phyloP scores from a whole-genome alignment of 1,284 basidiomycete species.

The Ustilago cynodontis region DNA sequence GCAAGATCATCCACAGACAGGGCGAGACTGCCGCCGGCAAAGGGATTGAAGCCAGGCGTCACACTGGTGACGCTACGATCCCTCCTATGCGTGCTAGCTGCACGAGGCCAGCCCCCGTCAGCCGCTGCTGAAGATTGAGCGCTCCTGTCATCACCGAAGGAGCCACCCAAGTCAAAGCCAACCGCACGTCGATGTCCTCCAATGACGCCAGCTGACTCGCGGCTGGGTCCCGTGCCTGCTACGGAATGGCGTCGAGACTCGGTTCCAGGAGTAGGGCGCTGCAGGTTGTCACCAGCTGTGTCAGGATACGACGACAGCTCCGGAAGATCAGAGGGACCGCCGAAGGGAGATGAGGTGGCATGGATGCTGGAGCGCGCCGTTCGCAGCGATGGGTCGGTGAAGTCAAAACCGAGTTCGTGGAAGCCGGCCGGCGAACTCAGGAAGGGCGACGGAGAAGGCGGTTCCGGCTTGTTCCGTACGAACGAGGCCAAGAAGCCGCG shows the following conservation, averaged over 20 bases:
- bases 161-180: constrained; percentile 48
- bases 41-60: constrained; percentile 35
- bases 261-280: constrained; percentile 23
- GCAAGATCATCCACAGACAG: constrained; percentile 59
- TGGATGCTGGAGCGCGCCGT: constrained; percentile 22
- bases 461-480: constrained; percentile 33
- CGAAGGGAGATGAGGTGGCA: constrained; percentile 33
- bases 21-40: constrained; percentile 53
- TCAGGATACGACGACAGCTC: constrained; percentile 38
- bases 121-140: neutral
- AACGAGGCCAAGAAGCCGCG: constrained; percentile 42
- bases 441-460: constrained; percentile 32
- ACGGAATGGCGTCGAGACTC: constrained; percentile 62
- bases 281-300: neutral
- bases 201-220: constrained; percentile 36
- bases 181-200: constrained; percentile 56
- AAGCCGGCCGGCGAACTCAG: constrained; percentile 43
- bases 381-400: constrained; percentile 24
- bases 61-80: constrained; percentile 40
- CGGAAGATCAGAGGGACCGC: constrained; percentile 25
- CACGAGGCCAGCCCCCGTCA: constrained; percentile 24
- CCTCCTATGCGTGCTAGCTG: constrained; percentile 17
- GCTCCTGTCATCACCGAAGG: neutral
- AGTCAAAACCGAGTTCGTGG: constrained; percentile 31
- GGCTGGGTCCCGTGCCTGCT: constrained; percentile 19